These are phyloP conservation scores for Globisporangium canariense DNA, from an alignment of 352 stramenopile genomes.

Conservation along the genomic window DNA sequence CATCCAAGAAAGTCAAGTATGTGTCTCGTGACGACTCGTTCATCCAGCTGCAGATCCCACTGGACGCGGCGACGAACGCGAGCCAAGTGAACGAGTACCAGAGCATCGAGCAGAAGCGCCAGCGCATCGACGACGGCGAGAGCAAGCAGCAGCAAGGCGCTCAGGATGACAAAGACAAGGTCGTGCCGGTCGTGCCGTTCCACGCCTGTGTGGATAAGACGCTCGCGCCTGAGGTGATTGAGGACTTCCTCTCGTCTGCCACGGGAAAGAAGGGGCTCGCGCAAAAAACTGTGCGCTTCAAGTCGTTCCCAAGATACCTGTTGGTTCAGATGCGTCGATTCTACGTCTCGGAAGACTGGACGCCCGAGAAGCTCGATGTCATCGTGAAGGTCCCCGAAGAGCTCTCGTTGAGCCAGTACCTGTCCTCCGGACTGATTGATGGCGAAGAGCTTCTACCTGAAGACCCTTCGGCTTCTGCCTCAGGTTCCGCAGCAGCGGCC, in stretches of 20 bases:
- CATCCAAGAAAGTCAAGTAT: constrained; percentile 86
- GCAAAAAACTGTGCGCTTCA: constrained; percentile 85
- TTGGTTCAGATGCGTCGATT: constrained; percentile 97
- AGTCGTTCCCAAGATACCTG: constrained; percentile 96
- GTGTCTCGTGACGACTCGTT: constrained; percentile 75
- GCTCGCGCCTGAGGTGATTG: constrained; percentile 87
- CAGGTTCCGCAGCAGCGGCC: constrained; percentile 18
- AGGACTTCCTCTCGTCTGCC: constrained; percentile 84
- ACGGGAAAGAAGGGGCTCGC: constrained; percentile 76
- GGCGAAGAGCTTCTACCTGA: constrained; percentile 90
- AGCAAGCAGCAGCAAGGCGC: constrained; percentile 26
- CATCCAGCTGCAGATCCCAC: constrained; percentile 84
- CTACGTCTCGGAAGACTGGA: constrained; percentile 95
- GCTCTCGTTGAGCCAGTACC: constrained; percentile 77
- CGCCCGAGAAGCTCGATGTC: constrained; percentile 97
- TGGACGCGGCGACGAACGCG: constrained; percentile 85
- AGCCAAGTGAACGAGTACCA: constrained; percentile 85
- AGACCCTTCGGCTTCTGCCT: constrained; percentile 14
- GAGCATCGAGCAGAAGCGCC: constrained; percentile 81
- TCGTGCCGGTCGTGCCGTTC: constrained; percentile 92
- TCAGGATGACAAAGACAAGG: constrained; percentile 27
- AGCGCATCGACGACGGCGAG: constrained; percentile 71
- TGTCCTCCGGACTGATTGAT: constrained; percentile 79
- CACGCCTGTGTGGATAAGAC: constrained; percentile 93
- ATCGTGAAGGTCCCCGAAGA: constrained; percentile 94